These are phyloP conservation scores for Aspergillus bombycis DNA, from an alignment of 2,329 filamentous ascomycete species.

Conservation along the genomic window DNA sequence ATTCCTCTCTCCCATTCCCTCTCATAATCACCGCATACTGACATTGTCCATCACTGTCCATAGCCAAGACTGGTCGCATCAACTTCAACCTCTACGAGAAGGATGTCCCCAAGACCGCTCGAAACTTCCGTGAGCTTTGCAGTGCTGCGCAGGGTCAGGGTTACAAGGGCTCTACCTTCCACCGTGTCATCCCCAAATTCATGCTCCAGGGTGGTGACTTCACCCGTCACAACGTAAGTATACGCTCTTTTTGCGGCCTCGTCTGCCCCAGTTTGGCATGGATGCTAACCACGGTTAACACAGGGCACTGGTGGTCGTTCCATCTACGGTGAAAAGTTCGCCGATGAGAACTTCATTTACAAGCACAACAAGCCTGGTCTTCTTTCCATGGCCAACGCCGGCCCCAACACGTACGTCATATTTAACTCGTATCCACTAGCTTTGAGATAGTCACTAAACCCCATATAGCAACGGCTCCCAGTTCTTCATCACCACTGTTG, in stretches of 20 bases:
- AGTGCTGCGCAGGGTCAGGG: conserved; percentile 79
- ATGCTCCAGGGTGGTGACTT: conserved; percentile 98
- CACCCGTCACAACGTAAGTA: conserved; percentile 83
- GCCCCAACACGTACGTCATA: conserved; percentile 76
- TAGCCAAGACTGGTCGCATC: conserved; percentile 77
- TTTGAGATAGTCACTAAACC: neutral
- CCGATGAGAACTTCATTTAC: conserved; percentile 85
- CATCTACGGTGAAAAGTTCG: conserved; percentile 94
- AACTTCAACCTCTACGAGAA: conserved; percentile 87
- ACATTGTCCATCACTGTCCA: conserved; percentile 26
- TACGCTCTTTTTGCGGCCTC: neutral
- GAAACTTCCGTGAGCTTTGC: conserved; percentile 86
- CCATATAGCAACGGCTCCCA: conserved; percentile 65
- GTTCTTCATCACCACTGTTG: conserved; percentile 73
- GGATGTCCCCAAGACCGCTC: conserved; percentile 81
- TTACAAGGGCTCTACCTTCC: conserved; percentile 82
- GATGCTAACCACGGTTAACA: conserved; percentile 15
- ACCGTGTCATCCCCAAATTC: conserved; percentile 90
- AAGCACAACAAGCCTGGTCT: conserved; percentile 76
- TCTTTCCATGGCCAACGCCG: conserved; percentile 94
- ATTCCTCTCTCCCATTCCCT: neutral
- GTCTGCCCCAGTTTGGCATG: neutral
- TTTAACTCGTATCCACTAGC: neutral
- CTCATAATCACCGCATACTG: conserved; percentile 23
- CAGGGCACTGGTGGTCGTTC: conserved; percentile 89